Evolutionary conservation across 129 eudicot genomes (phyloP), one percentile per base, ranked within the genome.

Genomic region (Smallanthus sonchifolius): DNA sequence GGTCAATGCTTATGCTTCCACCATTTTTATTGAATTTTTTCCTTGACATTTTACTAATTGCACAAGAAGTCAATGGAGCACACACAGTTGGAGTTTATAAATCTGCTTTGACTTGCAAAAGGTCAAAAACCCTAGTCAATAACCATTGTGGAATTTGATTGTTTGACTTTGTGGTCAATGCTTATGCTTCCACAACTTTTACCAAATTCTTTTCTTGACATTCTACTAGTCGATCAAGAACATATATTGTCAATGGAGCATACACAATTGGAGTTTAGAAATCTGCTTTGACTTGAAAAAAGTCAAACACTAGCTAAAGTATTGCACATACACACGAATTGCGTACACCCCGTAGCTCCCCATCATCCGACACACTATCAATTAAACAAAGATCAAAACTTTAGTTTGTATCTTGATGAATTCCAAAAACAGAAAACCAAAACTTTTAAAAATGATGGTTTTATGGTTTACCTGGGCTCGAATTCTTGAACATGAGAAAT

Each of bases 401-500:
- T 72, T 51, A 32, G 61, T 63, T 63, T 64, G 42, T 16, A 71
- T 64, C 67, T 51, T 79, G 68, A 34, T 45, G 56, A 39, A 64
- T 44, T 45, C 75, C 43, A 73, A 52, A 54, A 45, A 13, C 35
- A 10, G 54, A 38, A 57, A 67, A 65, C 63, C 0, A n/a, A 20
- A 67, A 67, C 57, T 49, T 44, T 2, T 43, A 55, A 32, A 78
- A 37, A 70, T 34, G 0, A 2, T 0, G 60, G 17, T 5, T 47
- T 20, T 30, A 40, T 42, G 62, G 73, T 32, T 39, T 79, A 86
- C 87, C 86, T 86, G 47, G 87, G 77, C 67, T 77, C 75, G 72
- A 83, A 75, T 56, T 80, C 85, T 70, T 78, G 84, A 74, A 83
- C 79, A 75, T 82, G 84, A 76, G 89, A 86, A 75, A 82, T 82